Evolutionary conservation across 768 basidiomycete genomes (phyloP).

Genomic region (Rhizopogon sp.): DNA sequence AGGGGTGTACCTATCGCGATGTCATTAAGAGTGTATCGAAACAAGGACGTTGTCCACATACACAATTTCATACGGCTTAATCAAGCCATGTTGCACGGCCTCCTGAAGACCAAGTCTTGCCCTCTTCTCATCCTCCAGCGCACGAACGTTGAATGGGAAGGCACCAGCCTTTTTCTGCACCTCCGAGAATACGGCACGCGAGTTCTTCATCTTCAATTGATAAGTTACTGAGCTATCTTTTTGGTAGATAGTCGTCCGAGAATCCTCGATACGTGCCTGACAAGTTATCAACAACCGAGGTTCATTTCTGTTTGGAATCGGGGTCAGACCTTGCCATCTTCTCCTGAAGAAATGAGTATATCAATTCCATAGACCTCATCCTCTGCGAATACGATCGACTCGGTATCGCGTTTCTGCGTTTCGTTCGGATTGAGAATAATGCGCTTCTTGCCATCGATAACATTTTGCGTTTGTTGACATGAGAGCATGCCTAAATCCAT

Average conservation of each 20-base stretch:
- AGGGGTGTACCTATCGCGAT: conserved; percentile 64
- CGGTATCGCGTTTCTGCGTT: conserved; percentile 79
- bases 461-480: conserved; percentile 90
- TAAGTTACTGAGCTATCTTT: conserved; percentile 83
- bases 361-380: conserved; percentile 96
- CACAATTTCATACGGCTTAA: conserved; percentile 95
- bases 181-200: conserved; percentile 93
- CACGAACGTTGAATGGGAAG: conserved; percentile 96
- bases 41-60: conserved; percentile 34
- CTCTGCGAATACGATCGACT: conserved; percentile 82
- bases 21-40: background rate
- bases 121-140: conserved; percentile 92
- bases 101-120: conserved; percentile 94
- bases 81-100: conserved; percentile 89
- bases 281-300: background rate
- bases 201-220: conserved; percentile 97
- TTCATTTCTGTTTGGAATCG: background rate
- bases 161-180: conserved; percentile 97
- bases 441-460: conserved; percentile 95
- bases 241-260: conserved; percentile 91
- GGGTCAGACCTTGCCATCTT: conserved; percentile 78
- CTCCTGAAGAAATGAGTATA: conserved; percentile 79
- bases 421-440: conserved; percentile 89
- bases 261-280: conserved; percentile 86
- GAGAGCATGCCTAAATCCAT: conserved; percentile 76